These are phyloP conservation scores for Fusarium scirpi DNA, from an alignment of 2,329 filamentous ascomycete species.

Conservation along the genomic window DNA sequence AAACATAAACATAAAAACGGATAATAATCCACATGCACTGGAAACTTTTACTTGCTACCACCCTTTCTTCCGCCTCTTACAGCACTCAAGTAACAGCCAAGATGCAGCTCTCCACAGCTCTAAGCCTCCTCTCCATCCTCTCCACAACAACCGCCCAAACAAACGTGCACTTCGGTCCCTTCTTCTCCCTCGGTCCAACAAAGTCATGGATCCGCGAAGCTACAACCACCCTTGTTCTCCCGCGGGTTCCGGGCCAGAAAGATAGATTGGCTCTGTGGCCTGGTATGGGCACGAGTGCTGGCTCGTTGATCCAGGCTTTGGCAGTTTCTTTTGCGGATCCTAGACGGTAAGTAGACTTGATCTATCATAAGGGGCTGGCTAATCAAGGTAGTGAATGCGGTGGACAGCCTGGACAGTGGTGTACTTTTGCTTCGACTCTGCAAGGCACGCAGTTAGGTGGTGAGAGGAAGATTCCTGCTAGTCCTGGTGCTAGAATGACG, in stretches of 20 bases:
- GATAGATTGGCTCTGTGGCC: conserved; percentile 34
- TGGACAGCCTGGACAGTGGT: conserved; percentile 29
- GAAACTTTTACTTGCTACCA: too few species aligned
- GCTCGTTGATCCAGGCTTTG: conserved; percentile 31
- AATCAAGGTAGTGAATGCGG: conserved; percentile 19
- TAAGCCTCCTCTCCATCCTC: conserved; percentile 11
- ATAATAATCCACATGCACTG: neutral
- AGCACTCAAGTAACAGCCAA: neutral
- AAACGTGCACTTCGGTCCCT: conserved; percentile 22
- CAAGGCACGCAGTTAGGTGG: conserved; percentile 29
- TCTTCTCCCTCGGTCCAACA: conserved; percentile 32
- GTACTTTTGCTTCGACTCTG: conserved; percentile 33
- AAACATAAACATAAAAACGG: neutral
- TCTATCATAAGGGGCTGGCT: accelerated
- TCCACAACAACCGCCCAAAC: neutral
- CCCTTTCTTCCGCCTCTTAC: too few species aligned
- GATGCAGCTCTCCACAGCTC: conserved; percentile 5
- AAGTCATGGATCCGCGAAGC: conserved; percentile 35
- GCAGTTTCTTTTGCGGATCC: conserved; percentile 34
- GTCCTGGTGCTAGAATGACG: conserved; percentile 16
- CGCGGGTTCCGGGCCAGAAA: conserved; percentile 22
- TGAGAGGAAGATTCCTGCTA: conserved; percentile 25
- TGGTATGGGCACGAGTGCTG: conserved; percentile 31
- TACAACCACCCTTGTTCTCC: conserved; percentile 27
- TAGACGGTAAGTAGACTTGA: neutral